Base-by-base conservation (phyloP, 2,329 filamentous ascomycete genomes). In the Lasiodiplodia citricola region DNA sequence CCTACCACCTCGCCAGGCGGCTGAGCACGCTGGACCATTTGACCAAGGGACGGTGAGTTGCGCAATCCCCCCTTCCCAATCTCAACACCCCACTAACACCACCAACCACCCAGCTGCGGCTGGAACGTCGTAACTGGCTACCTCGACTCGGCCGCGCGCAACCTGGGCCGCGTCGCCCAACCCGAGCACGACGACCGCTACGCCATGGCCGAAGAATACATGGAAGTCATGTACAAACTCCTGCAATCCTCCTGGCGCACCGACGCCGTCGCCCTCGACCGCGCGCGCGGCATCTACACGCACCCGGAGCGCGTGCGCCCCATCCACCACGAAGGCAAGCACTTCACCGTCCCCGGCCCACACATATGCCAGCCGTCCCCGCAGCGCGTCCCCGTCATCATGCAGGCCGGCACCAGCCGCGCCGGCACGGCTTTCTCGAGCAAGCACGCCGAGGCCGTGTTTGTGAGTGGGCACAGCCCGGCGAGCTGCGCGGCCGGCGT, bases 381-480 rank as follows among this genome's bases (percentile, higher is more conserved):
- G 0, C 91, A 93, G 73, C 81, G 90, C 3, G 91, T 90, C 1
- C 91, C 91, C 0, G 82, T 92, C 2, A 84, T 92, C 4, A 83
- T 92, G 3, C 91, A 93, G 76, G 91, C 91, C 0, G 91, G 91
- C 0, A 90, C 90, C 0, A 91, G 88, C 0, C 86, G 84, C 62
- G 85, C 89, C 0, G 90, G 90, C 2, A 91, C 90, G 76, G 77
- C 80, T 0, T 92, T 93, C 72, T 90, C 89, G 0, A 88, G 90
- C 0, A 87, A 89, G 71, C 89, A 92, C 74, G 91, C 90, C 0
- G 91, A 93, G 74, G 90, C 86, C 2, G 90, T 92, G 63, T 92
- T 92, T 72, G 86, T 91, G 0, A 89, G 87, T 0, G 88, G 88
- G 0, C 90, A 92, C 75, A 86, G 86, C 1, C 88, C 91, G 0